A percentile compares a stretch with the other conserved stretches of the same genome.
Conservation (phyloP, 2,329 filamentous ascomycete species). For the Colletotrichum sp. region DNA sequence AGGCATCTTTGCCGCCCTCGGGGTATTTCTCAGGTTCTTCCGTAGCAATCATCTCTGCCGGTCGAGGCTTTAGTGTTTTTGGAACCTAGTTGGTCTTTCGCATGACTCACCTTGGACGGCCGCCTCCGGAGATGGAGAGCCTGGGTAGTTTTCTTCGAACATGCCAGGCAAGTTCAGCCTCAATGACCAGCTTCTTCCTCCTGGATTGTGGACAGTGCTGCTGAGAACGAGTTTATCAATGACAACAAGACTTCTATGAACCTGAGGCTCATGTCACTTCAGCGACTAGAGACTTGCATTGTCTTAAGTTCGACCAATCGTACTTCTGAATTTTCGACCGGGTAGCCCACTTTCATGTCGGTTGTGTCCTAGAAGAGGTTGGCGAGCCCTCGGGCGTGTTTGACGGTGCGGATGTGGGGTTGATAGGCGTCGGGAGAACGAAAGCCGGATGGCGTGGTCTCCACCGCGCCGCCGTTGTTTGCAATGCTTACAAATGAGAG, state of each 20-base stretch:
- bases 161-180: not conserved
- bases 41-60: not conserved
- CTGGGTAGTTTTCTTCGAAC: not conserved
- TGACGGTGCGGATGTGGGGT: not conserved
- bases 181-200: not conserved
- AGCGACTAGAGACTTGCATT: not conserved
- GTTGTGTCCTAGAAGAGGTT: not conserved
- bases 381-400: not conserved
- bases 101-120: not conserved
- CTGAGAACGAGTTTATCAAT: not conserved
- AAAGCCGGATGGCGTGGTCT: not conserved
- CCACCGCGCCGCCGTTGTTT: not conserved
- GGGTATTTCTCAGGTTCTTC: conserved; percentile 52
- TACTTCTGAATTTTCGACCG: not conserved
- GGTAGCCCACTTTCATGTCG: not conserved
- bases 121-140: not conserved
- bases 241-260: not conserved
- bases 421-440: not conserved
- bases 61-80: not conserved
- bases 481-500: not conserved
- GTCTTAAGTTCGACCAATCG: not conserved
- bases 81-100: not conserved
- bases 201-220: not conserved
- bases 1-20: conserved; percentile 71
- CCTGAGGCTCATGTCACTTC: not conserved